Evolutionary conservation across 2,329 filamentous ascomycete genomes (phyloP), one percentile per base, ranked within the genome.

Genomic region (Acrodontium crateriforme): DNA sequence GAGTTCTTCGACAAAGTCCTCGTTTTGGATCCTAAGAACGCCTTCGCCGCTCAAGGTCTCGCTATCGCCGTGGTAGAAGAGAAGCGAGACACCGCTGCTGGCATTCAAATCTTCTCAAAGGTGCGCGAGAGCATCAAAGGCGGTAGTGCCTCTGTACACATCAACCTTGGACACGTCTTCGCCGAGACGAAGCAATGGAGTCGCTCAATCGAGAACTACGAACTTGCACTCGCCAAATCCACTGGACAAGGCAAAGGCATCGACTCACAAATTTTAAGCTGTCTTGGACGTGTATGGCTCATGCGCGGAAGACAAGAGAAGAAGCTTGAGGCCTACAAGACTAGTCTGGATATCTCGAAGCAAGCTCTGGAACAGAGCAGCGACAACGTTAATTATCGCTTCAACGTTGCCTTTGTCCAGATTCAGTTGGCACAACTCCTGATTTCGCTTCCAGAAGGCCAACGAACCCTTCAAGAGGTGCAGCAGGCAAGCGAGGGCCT

Each of bases 1-100:
- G 91, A 98, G 51, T 98, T 98, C 57, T 98, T 94, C 45, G 89
- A 95, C 52, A 98, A 98, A 59, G 87, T 87, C 4, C 63, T 98
- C 13, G 83, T 91, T 38, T 63, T 98, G n/a, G 89, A 98, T 47
- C 75, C 84, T 0, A 84, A 78, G 59, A 98, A 95, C 43, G 87
- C 89, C 0, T 93, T 92, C 52, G 91, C 91, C 6, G 89, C 89
- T 2, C 89, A 98, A 51, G 89, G 91, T 35, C 74, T 98, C 39
- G 89, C 82, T 9, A 95, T 98, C 48, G 85, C 87, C 6, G 64
- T 98, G 16, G 76, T 89, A 1, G 89, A 98, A 52, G 87, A 95
- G 52, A 89, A 79, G 60, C 94, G 89, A 54, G 84, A 95, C 45
- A 76, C 75, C 54, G 75, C 75, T 39, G 70, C 69, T 14, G 87